Percentiles rank a stretch among this genome's conserved stretches.
Evolutionary conservation across 169 alveolate species (phyloP).

Genomic region (Plasmodium berghei): DNA sequence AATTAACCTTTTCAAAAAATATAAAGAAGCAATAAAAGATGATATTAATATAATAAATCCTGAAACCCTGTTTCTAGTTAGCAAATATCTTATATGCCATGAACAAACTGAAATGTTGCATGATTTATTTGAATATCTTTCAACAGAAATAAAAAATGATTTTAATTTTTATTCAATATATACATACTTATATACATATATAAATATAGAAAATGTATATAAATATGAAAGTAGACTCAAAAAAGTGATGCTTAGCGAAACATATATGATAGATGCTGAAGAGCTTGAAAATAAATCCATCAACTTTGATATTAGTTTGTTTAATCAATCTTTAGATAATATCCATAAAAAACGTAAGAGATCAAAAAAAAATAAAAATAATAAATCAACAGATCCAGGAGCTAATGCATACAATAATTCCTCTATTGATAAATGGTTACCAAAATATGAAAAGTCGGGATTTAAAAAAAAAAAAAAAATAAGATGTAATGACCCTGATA

Average conservation of each 20-base stretch:
- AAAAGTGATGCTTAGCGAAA: conserved; percentile 42
- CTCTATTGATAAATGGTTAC: conserved; percentile 53
- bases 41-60: conserved; percentile 28
- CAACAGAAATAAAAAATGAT: conserved; percentile 23
- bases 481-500: neutral
- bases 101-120: conserved; percentile 8
- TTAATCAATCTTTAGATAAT: neutral
- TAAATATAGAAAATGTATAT: conserved; percentile 27
- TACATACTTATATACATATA: conserved; percentile 61
- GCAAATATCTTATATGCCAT: conserved; percentile 50
- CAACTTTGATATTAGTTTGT: neutral
- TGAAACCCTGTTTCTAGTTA: conserved; percentile 46
- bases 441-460: conserved; percentile 45
- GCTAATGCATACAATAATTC: neutral
- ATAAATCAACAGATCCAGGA: neutral
- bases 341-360: conserved; percentile 29
- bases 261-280: conserved; percentile 69
- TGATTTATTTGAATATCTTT: conserved; percentile 42
- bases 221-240: conserved; percentile 53
- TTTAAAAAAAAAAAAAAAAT: conserved; percentile 48
- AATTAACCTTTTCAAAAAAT: conserved; percentile 36
- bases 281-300: conserved; percentile 54
- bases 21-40: conserved; percentile 22
- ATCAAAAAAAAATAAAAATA: conserved; percentile 2
- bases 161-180: conserved; percentile 25